Evolutionary conservation across 805 yeast species (phyloP), one percentile per base, ranked within the genome.

Genomic region (Candida chauliodis): DNA sequence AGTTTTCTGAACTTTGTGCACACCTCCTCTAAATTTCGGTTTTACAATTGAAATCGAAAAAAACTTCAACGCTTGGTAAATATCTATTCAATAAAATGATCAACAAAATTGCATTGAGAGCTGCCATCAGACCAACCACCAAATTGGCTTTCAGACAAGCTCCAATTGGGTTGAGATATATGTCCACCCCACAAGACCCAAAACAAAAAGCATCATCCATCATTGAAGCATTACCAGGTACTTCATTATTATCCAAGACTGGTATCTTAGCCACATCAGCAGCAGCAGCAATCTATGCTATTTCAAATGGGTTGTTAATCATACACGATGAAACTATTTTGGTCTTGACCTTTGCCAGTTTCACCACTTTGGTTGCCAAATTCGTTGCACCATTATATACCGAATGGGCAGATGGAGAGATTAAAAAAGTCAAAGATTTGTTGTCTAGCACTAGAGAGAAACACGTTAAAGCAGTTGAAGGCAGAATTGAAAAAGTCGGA

Each of bases 241-340:
- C 78, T 79, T 78, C 79, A 57, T 73, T 78, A 53, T 66, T 91
- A 52, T 79, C 96, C 51, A 93, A 93, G 80, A 88, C 97, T 46
- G 96, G 97, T 60, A 77, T 90, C 59, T 74, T 93, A 58, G 96
- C 96, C 56, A 90, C 99, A 38, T 78, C 91, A 45, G 79, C 96
- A 45, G 97, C 97, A 46, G 98, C 95, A 41, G 81, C 95, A 44
- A 66, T 91, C 52, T 93, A 89, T 71, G 96, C 96, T 50, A 82
- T 93, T 61, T 84, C 96, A 56, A 88, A 87, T 69, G 95, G 88
- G 68, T 76, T 93, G 52, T 83, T 90, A 69, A 86, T 93, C 52
- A 75, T 93, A 59, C 95, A 91, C 69, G 97, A 89, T 61, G 99
- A 93, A 77, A 76, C 96, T 58, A 78, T 88, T 53, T 73, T 93